Percentiles rank a stretch among this genome's conserved stretches.
phyloP scores from a whole-genome alignment of 257 asterid species.

The Salvia hispanica region DNA sequence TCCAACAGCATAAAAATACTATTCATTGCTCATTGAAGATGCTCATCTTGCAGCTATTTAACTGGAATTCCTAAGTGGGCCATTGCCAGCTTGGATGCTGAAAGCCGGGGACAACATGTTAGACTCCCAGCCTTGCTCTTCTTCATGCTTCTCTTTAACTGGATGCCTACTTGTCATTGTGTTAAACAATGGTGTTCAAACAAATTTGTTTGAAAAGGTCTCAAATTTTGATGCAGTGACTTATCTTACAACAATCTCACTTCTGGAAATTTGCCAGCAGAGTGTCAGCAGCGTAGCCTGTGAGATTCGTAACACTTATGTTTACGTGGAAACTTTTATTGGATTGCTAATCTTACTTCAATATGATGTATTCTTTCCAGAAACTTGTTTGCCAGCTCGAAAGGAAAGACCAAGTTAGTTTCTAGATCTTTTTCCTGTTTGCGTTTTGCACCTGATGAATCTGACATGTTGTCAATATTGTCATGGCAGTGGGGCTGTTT shows the following conservation, averaged over 20 bases:
- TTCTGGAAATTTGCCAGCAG: slow-evolving; percentile 27
- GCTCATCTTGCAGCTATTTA: slow-evolving; percentile 47
- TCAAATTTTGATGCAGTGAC: slow-evolving; percentile 45
- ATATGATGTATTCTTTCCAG: slow-evolving; percentile 38
- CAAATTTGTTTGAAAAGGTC: slow-evolving; percentile 3
- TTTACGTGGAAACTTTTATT: background rate
- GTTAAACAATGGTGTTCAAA: background rate
- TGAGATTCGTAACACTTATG: slow-evolving; percentile 39
- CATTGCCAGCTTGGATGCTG: slow-evolving; percentile 58
- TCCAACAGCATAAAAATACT: background rate
- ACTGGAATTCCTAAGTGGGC: slow-evolving; percentile 58
- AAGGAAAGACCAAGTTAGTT: slow-evolving; percentile 55
- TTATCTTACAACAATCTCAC: slow-evolving; percentile 68
- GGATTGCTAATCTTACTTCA: slow-evolving; percentile 27
- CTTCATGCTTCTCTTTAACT: slow-evolving; percentile 3
- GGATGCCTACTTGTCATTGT: background rate
- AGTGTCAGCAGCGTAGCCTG: slow-evolving; percentile 47
- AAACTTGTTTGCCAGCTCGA: slow-evolving; percentile 67
- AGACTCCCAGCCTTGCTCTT: background rate
- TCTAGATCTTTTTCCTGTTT: background rate
- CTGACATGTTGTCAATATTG: slow-evolving; percentile 22
- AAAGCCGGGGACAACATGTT: slow-evolving; percentile 48
- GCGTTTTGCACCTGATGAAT: slow-evolving; percentile 16
- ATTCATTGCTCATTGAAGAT: slow-evolving; percentile 21
- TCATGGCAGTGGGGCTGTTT: slow-evolving; percentile 49